A percentile compares a stretch with the other conserved stretches of the same genome.
These are phyloP conservation scores for Syncephalastrum racemosum DNA, from an alignment of 371 early-diverging fungal genomes.

Conservation along the genomic window DNA sequence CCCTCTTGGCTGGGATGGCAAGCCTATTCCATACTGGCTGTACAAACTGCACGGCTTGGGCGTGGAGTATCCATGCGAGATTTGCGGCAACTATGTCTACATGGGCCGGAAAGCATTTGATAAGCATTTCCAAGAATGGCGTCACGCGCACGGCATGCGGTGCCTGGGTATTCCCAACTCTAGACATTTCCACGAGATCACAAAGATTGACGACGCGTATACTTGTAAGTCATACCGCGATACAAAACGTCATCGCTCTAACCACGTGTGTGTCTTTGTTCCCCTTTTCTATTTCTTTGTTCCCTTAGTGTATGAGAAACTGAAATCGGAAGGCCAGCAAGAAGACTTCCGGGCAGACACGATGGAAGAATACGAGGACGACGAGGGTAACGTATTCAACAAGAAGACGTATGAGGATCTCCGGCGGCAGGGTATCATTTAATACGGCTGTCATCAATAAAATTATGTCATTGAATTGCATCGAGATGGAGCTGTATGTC, in stretches of 20 bases:
- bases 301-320: conserved; percentile 78
- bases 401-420: conserved; percentile 97
- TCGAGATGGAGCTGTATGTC: too few relatives aligned
- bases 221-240: conserved; percentile 62
- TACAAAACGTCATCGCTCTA: background rate
- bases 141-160: conserved; percentile 95
- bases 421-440: conserved; percentile 89
- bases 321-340: conserved; percentile 63
- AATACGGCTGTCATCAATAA: conserved; percentile 19
- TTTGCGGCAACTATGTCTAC: conserved; percentile 95
- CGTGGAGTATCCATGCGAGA: conserved; percentile 95
- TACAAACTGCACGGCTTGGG: conserved; percentile 97
- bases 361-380: conserved; percentile 94
- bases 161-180: conserved; percentile 94
- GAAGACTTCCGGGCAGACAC: conserved; percentile 72
- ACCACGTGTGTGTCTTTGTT: background rate
- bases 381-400: conserved; percentile 96
- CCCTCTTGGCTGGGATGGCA: conserved; percentile 98
- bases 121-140: conserved; percentile 93
- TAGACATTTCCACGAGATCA: conserved; percentile 93
- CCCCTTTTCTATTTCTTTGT: conserved; percentile 3
- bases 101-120: conserved; percentile 98
- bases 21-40: conserved; percentile 98
- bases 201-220: conserved; percentile 89
- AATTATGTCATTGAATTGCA: conserved; percentile 2